Evolutionary conservation across 1,284 basidiomycete genomes (phyloP).

Genomic region (Peniophora sp.): DNA sequence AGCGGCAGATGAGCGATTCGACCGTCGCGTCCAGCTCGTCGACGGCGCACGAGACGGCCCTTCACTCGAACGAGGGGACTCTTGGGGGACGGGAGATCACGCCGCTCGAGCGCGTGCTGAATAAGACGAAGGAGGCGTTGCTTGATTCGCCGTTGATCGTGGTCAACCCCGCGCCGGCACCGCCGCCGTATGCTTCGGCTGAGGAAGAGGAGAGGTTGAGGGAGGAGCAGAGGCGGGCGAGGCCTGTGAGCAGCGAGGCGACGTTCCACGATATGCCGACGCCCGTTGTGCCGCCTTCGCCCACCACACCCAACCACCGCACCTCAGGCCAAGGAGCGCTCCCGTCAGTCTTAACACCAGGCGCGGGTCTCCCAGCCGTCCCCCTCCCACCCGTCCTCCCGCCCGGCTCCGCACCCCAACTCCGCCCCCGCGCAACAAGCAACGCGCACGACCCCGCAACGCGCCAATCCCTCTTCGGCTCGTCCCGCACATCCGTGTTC

Average conservation of each 20-base stretch:
- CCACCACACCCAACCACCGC: background rate
- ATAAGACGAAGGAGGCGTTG: slow-evolving; percentile 10
- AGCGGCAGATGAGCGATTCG: slow-evolving; percentile 11
- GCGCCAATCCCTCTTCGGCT: background rate
- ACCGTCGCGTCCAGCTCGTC: slow-evolving; percentile 1
- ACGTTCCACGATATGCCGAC: slow-evolving; percentile 3
- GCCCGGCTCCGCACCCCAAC: slow-evolving; percentile 13
- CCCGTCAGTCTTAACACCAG: slow-evolving; percentile 10
- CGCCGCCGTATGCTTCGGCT: slow-evolving; percentile 7
- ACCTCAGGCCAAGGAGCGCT: slow-evolving; percentile 7
- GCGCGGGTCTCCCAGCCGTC: slow-evolving; percentile 17
- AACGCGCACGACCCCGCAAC: slow-evolving; percentile 1
- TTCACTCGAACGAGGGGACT: slow-evolving; percentile 5
- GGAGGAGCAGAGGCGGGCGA: background rate
- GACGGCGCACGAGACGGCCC: slow-evolving; percentile 3
- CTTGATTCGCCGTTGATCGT: slow-evolving; percentile 14
- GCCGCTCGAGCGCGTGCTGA: slow-evolving; percentile 10
- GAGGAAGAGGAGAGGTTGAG: background rate
- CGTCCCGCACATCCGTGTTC: slow-evolving; percentile 43
- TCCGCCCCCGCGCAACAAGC: slow-evolving; percentile 9
- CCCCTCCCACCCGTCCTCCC: slow-evolving; percentile 15
- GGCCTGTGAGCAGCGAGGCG: background rate
- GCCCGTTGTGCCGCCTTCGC: slow-evolving; percentile 4
- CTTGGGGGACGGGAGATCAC: background rate
- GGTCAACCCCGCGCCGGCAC: slow-evolving; percentile 17